A percentile compares a stretch with the other conserved stretches of the same genome.
Conservation (phyloP, 192 early-diverging fungal species). For the Cladochytrium replicatum region DNA sequence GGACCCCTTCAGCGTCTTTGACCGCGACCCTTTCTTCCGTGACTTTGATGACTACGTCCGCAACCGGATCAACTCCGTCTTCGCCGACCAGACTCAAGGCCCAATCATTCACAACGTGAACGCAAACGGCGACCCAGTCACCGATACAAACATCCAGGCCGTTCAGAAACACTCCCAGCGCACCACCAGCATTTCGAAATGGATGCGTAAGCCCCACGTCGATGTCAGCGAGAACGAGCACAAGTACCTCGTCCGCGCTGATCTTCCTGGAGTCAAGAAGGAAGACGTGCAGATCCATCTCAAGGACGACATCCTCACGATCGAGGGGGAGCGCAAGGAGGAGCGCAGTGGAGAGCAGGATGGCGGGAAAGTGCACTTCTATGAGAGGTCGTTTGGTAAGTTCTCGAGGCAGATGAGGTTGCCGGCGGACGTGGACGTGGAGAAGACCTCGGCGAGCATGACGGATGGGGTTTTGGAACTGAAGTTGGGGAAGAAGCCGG, state of each 20-base stretch:
- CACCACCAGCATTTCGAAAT: too few relatives aligned
- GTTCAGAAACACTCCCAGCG: too few relatives aligned
- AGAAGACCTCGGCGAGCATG: slow-evolving; percentile 40
- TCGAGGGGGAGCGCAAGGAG: slow-evolving; percentile 32
- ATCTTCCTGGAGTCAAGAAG: slow-evolving; percentile 46
- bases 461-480: slow-evolving; percentile 47
- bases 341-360: slow-evolving; percentile 22
- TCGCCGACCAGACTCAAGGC: too few relatives aligned
- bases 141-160: too few relatives aligned
- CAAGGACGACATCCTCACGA: slow-evolving; percentile 31
- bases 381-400: slow-evolving; percentile 41
- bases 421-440: slow-evolving; percentile 30
- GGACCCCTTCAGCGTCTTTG: too few relatives aligned
- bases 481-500: slow-evolving; percentile 28
- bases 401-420: slow-evolving; percentile 38
- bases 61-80: too few relatives aligned
- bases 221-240: slow-evolving; percentile 43
- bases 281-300: slow-evolving; percentile 43
- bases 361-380: slow-evolving; percentile 29
- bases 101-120: too few relatives aligned
- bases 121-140: too few relatives aligned
- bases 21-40: too few relatives aligned
- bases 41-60: too few relatives aligned
- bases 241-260: slow-evolving; percentile 32
- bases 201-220: slow-evolving; percentile 17